Evolutionary conservation across 108 stramenopile genomes (phyloP).

Genomic region (Phaeodactylum tricornutum): DNA sequence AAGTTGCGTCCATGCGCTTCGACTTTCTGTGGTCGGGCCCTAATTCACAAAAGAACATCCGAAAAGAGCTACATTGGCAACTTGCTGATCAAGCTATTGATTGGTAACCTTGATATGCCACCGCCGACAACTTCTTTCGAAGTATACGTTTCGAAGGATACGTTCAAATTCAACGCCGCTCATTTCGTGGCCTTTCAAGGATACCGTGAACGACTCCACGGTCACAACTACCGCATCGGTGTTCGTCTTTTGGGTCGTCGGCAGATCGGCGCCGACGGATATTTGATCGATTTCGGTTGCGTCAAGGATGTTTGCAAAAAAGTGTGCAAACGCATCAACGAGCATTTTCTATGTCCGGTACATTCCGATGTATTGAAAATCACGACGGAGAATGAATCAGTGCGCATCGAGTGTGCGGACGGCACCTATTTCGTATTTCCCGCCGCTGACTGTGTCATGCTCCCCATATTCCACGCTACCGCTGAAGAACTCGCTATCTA

Average conservation of each 20-base stretch:
- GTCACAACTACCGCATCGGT: constrained; percentile 86
- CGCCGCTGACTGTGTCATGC: constrained; percentile 70
- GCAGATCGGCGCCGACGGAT: constrained; percentile 70
- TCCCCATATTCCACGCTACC: constrained; percentile 91
- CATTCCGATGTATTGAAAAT: constrained; percentile 77
- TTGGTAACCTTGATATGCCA: no score
- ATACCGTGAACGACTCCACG: constrained; percentile 90
- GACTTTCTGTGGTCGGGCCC: no score
- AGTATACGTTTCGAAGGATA: constrained; percentile 75
- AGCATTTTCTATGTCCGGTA: constrained; percentile 87
- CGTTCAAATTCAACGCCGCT: constrained; percentile 96
- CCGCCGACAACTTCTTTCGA: no score
- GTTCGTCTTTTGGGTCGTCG: constrained; percentile 61
- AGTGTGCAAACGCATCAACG: constrained; percentile 87
- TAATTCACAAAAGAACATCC: no score
- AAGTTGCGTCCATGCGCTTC: no score
- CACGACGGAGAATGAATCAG: constrained; percentile 23
- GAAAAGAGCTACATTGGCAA: no score
- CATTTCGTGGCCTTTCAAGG: constrained; percentile 92
- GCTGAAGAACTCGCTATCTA: constrained; percentile 91
- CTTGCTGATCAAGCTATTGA: no score
- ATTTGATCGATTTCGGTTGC: constrained; percentile 91
- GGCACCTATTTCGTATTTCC: constrained; percentile 80
- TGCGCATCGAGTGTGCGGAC: constrained; percentile 72
- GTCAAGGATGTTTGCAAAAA: constrained; percentile 70